A percentile compares a stretch with the other conserved stretches of the same genome.
These are phyloP conservation scores for Colletotrichum camelliae DNA, from an alignment of 2,329 filamentous ascomycete species.

Conservation along the genomic window DNA sequence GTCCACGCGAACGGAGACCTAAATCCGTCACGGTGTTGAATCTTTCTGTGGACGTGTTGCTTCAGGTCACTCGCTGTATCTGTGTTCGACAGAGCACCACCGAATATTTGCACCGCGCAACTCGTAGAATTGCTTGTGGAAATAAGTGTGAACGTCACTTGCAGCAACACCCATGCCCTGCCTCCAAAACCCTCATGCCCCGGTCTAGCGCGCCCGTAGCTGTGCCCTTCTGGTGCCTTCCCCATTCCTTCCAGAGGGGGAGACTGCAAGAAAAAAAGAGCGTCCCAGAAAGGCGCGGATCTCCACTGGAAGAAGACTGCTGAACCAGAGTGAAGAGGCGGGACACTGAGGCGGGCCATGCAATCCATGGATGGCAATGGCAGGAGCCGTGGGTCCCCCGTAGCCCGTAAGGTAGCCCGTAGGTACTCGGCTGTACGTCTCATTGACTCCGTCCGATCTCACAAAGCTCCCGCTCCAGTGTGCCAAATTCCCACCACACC, in stretches of 20 bases:
- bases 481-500: background rate
- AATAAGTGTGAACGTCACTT: background rate
- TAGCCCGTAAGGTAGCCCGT: background rate
- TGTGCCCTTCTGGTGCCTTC: slow-evolving; percentile 6
- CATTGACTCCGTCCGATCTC: slow-evolving; percentile 17
- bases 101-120: too few relatives aligned
- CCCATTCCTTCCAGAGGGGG: slow-evolving; percentile 15
- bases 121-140: background rate
- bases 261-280: background rate
- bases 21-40: background rate
- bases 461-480: background rate
- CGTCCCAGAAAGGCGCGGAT: background rate
- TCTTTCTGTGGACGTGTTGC: background rate
- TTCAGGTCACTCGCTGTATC: background rate
- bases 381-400: background rate
- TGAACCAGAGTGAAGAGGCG: background rate
- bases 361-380: background rate
- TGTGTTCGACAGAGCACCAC: background rate
- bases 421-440: slow-evolving; percentile 7
- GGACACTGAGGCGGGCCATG: background rate
- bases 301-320: background rate
- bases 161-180: background rate
- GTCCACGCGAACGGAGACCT: slow-evolving; percentile 19
- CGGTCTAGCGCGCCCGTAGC: slow-evolving; percentile 10
- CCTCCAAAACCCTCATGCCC: background rate